Percentiles rank a stretch among this genome's conserved stretches.
Conservation (phyloP, 2,329 filamentous ascomycete species). For the Metarhizium brunneum region DNA sequence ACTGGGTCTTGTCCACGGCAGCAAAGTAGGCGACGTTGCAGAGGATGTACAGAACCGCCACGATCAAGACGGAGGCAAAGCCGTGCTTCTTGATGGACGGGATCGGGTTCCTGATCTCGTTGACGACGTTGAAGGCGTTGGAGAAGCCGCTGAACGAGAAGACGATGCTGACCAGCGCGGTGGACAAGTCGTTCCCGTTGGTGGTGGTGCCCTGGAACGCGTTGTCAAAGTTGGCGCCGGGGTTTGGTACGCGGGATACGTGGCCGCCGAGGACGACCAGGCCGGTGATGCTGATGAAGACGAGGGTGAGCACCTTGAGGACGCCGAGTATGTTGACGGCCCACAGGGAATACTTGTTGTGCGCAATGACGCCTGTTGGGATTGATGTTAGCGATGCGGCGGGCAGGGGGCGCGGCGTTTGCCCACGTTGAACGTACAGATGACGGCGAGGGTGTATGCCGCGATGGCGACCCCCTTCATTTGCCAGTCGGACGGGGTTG, state of each 20-base stretch:
- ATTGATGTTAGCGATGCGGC: not conserved
- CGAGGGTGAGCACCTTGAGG: constrained; percentile 50
- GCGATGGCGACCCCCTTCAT: constrained; percentile 58
- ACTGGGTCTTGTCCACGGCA: constrained; percentile 23
- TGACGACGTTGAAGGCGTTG: constrained; percentile 54
- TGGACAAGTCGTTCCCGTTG: constrained; percentile 24
- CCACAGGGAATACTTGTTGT: constrained; percentile 48
- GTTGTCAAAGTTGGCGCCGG: too few relatives aligned
- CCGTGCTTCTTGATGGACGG: constrained; percentile 40
- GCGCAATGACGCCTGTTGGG: constrained; percentile 29
- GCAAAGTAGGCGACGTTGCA: constrained; percentile 54
- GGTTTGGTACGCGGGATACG: constrained; percentile 6
- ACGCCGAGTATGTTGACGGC: constrained; percentile 46
- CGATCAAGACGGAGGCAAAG: constrained; percentile 38
- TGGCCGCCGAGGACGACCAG: constrained; percentile 46
- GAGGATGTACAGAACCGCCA: constrained; percentile 46
- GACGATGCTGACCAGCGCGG: constrained; percentile 48
- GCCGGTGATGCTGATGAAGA: constrained; percentile 54
- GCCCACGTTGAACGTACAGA: constrained; percentile 31
- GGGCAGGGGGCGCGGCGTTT: not conserved
- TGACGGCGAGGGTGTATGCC: constrained; percentile 48
- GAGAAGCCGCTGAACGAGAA: constrained; percentile 49
- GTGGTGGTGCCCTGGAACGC: too few relatives aligned
- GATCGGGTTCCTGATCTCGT: constrained; percentile 40
- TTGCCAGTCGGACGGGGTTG: constrained; percentile 48